These are phyloP conservation scores for Exophiala xenobiotica DNA, from an alignment of 2,329 filamentous ascomycete species.

Conservation along the genomic window DNA sequence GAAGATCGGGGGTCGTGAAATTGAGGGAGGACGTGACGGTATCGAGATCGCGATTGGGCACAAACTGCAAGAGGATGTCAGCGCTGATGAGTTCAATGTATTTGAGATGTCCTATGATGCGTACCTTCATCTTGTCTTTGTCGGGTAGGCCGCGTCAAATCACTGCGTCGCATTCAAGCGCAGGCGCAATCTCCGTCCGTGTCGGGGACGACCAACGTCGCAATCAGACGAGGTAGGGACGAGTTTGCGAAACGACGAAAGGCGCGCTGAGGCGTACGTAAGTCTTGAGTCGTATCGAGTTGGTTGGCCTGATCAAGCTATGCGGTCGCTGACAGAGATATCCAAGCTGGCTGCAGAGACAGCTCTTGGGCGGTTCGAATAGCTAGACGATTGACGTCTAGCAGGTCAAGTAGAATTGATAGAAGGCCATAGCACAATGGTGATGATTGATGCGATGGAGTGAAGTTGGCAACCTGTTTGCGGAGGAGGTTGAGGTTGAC, in stretches of 20 bases:
- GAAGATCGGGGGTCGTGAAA: constrained; percentile 90
- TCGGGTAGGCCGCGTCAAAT: constrained; percentile 8
- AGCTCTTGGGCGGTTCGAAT: constrained; percentile 40
- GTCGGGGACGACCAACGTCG: background rate
- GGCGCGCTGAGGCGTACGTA: constrained; percentile 4
- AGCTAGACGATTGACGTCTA: constrained; percentile 49
- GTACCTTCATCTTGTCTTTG: constrained; percentile 34
- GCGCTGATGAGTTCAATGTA: too few species aligned
- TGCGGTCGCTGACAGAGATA: constrained; percentile 45
- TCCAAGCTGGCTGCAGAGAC: constrained; percentile 48
- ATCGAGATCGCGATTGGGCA: constrained; percentile 88
- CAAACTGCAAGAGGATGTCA: constrained; percentile 63
- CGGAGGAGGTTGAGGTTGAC: constrained; percentile 10
- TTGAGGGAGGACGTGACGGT: constrained; percentile 89
- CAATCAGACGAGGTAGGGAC: background rate
- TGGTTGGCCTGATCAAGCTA: constrained; percentile 33
- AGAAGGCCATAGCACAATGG: constrained; percentile 31
- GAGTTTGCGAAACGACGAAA: background rate
- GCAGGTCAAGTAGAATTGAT: constrained; percentile 35
- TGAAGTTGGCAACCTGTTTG: constrained; percentile 15
- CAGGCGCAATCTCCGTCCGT: background rate
- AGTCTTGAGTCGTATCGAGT: constrained; percentile 2
- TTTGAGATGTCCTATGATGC: constrained; percentile 2
- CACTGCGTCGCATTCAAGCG: constrained; percentile 6
- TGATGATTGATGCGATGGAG: constrained; percentile 18